Conservation (phyloP, 2,329 filamentous ascomycete species). For the Ophiostoma sp. region DNA sequence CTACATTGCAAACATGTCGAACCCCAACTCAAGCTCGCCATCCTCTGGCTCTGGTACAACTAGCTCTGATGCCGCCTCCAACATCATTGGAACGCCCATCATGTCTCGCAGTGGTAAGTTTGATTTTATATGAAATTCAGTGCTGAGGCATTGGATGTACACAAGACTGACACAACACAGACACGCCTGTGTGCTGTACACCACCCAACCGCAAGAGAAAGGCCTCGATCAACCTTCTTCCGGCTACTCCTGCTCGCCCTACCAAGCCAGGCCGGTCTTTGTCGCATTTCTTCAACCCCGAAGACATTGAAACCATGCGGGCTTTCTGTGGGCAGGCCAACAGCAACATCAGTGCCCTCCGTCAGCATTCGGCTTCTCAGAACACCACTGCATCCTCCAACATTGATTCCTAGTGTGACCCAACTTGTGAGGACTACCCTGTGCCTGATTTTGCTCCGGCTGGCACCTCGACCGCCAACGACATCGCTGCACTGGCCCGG, state of each 20-base stretch:
- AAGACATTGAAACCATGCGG: background rate
- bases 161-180: background rate
- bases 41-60: background rate
- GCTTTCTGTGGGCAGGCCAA: background rate
- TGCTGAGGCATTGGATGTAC: background rate
- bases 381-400: background rate
- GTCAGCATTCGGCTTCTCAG: background rate
- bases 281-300: background rate
- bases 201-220: slow-evolving; percentile 9
- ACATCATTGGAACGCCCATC: background rate
- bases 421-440: background rate
- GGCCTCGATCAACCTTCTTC: background rate
- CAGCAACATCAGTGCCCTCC: background rate
- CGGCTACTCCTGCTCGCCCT: background rate
- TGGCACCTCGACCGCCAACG: background rate
- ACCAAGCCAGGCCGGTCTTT: background rate
- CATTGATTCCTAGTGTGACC: slow-evolving; percentile 19
- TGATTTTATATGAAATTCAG: background rate
- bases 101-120: background rate
- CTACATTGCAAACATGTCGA: slow-evolving; percentile 1
- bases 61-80: background rate
- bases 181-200: background rate
- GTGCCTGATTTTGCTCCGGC: background rate
- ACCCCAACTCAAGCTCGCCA: background rate
- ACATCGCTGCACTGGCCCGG: background rate